Conservation (phyloP, 306 rosid genomes). For the Cercis canadensis region DNA sequence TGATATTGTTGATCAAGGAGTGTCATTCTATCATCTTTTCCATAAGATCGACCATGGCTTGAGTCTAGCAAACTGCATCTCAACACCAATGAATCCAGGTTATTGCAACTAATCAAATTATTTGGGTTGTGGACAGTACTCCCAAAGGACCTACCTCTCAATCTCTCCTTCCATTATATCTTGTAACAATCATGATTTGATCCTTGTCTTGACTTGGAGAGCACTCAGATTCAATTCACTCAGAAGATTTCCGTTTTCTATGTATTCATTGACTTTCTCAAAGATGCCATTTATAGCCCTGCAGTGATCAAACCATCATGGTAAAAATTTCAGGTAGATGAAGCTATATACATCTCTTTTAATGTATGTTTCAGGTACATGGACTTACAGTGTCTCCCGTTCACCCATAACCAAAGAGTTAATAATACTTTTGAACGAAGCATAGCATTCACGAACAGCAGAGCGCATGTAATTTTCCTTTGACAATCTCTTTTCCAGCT, state of each 20-base stretch:
- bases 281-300: constrained; percentile 76
- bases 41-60: constrained; percentile 66
- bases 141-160: constrained; percentile 57
- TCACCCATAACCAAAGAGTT: constrained; percentile 73
- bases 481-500: constrained; percentile 77
- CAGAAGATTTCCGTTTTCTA: constrained; percentile 37
- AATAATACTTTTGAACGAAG: constrained; percentile 71
- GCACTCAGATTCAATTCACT: constrained; percentile 69
- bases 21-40: constrained; percentile 69
- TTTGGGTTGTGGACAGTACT: constrained; percentile 3
- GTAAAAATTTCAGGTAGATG: constrained; percentile 27
- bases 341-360: constrained; percentile 4
- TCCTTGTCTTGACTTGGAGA: constrained; percentile 82
- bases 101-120: constrained; percentile 16
- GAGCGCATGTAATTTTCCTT: constrained; percentile 74
- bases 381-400: constrained; percentile 71
- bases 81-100: constrained; percentile 32
- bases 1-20: constrained; percentile 68
- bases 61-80: constrained; percentile 78
- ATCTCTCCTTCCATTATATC: constrained; percentile 88
- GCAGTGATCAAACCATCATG: constrained; percentile 43
- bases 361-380: constrained; percentile 24
- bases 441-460: constrained; percentile 86
- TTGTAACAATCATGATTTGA: constrained; percentile 85
- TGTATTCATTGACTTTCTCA: constrained; percentile 62